Percentiles rank a stretch among this genome's conserved stretches.
These are phyloP conservation scores for Erigeron canadensis DNA, from an alignment of 129 eudicot species.

Conservation along the genomic window DNA sequence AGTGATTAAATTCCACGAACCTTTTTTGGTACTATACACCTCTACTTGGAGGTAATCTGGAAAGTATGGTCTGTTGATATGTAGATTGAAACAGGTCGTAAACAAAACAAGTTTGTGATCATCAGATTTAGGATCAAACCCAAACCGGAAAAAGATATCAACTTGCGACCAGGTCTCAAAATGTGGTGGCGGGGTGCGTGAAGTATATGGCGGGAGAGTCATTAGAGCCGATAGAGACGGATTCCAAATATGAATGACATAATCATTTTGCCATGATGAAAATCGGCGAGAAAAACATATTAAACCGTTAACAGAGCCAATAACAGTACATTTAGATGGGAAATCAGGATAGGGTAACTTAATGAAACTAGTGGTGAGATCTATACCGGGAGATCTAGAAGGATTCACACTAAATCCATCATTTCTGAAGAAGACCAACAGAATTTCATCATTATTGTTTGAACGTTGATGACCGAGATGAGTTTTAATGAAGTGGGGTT, in stretches of 20 bases:
- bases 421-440: neutral
- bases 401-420: neutral
- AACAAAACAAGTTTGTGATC: slow-evolving; percentile 6
- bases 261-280: too few species aligned
- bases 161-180: too few species aligned
- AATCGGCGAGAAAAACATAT: neutral
- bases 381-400: neutral
- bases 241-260: neutral
- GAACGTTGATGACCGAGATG: neutral
- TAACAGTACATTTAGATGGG: neutral
- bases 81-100: neutral
- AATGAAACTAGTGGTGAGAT: neutral
- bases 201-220: slow-evolving; percentile 16
- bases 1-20: neutral
- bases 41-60: neutral
- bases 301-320: neutral
- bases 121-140: neutral
- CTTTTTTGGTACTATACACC: slow-evolving; percentile 9
- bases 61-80: neutral
- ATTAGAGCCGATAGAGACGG: neutral
- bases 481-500: neutral
- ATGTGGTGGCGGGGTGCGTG: too few species aligned
- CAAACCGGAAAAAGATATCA: neutral
- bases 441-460: too few species aligned
- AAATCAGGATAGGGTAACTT: neutral